Evolutionary conservation across 495 filamentous ascomycete genomes (phyloP).

Genomic region (Trichocladium antarcticum): DNA sequence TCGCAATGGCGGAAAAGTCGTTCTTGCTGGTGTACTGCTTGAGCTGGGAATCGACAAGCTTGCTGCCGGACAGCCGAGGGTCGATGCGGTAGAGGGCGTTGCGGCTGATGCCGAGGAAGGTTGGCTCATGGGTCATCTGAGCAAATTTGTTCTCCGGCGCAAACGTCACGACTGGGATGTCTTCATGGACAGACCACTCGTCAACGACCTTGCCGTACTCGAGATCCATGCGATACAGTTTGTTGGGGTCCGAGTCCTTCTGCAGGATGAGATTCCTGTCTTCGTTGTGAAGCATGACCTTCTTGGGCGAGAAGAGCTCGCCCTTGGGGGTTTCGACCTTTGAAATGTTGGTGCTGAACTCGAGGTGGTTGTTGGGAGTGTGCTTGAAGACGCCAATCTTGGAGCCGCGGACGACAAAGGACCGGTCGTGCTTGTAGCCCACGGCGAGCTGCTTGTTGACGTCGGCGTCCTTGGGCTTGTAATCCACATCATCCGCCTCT

Average conservation of each 20-base stretch:
- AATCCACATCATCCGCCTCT: conserved; percentile 73
- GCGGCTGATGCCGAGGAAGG: conserved; percentile 81
- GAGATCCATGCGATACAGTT: conserved; percentile 93
- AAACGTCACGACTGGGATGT: conserved; percentile 84
- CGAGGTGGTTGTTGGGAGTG: conserved; percentile 78
- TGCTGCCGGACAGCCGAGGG: conserved; percentile 79
- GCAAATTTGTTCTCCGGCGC: conserved; percentile 95
- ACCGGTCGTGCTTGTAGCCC: conserved; percentile 93
- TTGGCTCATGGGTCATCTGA: conserved; percentile 91
- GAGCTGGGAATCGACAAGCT: conserved; percentile 81
- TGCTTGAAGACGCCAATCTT: conserved; percentile 99
- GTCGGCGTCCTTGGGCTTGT: conserved; percentile 62
- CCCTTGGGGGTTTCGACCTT: conserved; percentile 87
- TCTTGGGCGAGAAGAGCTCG: conserved; percentile 83
- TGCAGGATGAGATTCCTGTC: conserved; percentile 91
- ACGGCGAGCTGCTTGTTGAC: conserved; percentile 95
- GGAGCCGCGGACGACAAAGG: conserved; percentile 89
- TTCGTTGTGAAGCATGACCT: conserved; percentile 94
- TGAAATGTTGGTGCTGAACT: conserved; percentile 96
- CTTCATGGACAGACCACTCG: conserved; percentile 98
- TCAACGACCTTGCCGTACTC: conserved; percentile 98
- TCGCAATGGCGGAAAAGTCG: conserved; percentile 86
- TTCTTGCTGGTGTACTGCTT: conserved; percentile 97
- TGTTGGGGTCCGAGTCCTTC: conserved; percentile 72
- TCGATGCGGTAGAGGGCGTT: conserved; percentile 93